Conservation (phyloP, 2,329 filamentous ascomycete species). For the Amauroascus verrucosus region DNA sequence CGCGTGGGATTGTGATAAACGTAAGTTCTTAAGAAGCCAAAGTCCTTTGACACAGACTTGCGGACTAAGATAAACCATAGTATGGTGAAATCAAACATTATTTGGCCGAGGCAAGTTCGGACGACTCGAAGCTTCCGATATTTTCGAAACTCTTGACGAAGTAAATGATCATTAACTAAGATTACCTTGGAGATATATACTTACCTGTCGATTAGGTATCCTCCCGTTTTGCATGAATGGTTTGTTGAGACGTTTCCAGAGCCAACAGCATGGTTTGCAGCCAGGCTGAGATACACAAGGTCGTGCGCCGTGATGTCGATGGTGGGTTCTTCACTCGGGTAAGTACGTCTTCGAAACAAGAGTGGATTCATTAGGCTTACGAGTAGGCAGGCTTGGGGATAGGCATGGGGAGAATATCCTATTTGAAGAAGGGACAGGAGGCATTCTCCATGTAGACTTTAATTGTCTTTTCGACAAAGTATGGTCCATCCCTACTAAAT, state of each 20-base stretch:
- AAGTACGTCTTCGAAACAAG: conserved; percentile 15
- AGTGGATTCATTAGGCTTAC: conserved; percentile 9
- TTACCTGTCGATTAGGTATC: conserved; percentile 47
- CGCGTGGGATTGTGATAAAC: conserved; percentile 54
- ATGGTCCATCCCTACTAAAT: not conserved
- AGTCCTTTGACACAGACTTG: not conserved
- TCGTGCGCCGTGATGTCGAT: conserved; percentile 99
- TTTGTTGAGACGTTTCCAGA: conserved; percentile 93
- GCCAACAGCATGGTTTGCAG: conserved; percentile 82
- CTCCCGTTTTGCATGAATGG: conserved; percentile 81
- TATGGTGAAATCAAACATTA: conserved; percentile 54
- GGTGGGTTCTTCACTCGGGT: conserved; percentile 82
- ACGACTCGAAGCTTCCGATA: conserved; percentile 52
- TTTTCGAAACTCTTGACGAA: conserved; percentile 54
- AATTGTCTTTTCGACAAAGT: conserved; percentile 96
- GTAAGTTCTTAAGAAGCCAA: conserved; percentile 22
- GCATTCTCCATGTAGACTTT: conserved; percentile 96
- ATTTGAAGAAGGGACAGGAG: conserved; percentile 85
- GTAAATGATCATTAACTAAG: conserved; percentile 22
- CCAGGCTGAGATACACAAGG: conserved; percentile 77
- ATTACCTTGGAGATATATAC: not conserved
- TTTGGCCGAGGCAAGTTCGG: conserved; percentile 56
- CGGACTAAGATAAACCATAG: conserved; percentile 35
- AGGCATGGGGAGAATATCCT: conserved; percentile 96
- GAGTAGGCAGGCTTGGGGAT: conserved; percentile 58